A percentile compares a stretch with the other conserved stretches of the same genome.
Conservation (phyloP, 1,284 basidiomycete species). For the Kalmanozyma brasiliensis region DNA sequence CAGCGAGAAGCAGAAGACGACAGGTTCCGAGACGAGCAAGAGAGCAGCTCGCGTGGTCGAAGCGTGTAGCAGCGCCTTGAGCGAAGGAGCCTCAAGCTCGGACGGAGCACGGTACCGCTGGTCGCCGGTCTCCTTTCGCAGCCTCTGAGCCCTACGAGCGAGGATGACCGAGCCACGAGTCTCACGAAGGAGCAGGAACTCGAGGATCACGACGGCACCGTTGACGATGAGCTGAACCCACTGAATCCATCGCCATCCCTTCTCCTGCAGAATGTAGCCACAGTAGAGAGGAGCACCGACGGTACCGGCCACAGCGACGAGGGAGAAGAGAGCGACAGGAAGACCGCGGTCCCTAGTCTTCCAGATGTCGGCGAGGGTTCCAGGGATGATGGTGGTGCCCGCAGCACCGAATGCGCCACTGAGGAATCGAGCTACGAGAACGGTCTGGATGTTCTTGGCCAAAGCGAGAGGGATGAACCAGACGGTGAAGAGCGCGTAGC, state of each 20-base stretch:
- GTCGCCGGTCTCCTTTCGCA: conserved; percentile 65
- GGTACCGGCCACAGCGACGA: conserved; percentile 64
- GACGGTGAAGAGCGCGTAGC: conserved; percentile 65
- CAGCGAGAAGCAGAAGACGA: conserved; percentile 65
- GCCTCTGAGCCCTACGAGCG: conserved; percentile 58
- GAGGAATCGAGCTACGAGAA: conserved; percentile 64
- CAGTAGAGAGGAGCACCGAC: conserved; percentile 60
- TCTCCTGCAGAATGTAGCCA: conserved; percentile 62
- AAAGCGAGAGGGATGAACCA: conserved; percentile 63
- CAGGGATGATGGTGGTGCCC: conserved; percentile 60
- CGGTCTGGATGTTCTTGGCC: conserved; percentile 64
- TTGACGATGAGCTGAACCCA: conserved; percentile 64
- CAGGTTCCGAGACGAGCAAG: conserved; percentile 65
- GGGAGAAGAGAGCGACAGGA: conserved; percentile 66
- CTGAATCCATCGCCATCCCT: conserved; percentile 68
- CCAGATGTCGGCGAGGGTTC: conserved; percentile 62
- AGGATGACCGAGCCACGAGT: conserved; percentile 67
- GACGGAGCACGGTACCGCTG: conserved; percentile 64
- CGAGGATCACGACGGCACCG: conserved; percentile 62
- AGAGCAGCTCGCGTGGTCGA: conserved; percentile 64
- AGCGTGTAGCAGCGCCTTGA: conserved; percentile 63
- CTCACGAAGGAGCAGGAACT: conserved; percentile 65
- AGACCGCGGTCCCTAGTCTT: conserved; percentile 60
- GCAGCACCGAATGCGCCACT: conserved; percentile 65
- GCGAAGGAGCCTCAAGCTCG: conserved; percentile 65